Evolutionary conservation across 257 asterid species (phyloP).

Genomic region (Solanum clarkiae): DNA sequence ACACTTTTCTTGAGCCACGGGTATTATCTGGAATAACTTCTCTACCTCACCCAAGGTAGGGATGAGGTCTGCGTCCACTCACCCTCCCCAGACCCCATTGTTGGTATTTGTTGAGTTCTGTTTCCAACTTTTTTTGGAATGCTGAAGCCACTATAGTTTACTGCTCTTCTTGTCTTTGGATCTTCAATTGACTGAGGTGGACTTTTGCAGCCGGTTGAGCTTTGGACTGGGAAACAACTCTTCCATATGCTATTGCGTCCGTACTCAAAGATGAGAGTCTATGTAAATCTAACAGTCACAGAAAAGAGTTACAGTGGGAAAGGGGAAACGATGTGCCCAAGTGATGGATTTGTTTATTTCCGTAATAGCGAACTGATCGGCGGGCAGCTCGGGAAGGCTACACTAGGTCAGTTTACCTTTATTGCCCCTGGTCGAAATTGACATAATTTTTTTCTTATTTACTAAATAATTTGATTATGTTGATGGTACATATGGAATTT

Average conservation of each 20-base stretch:
- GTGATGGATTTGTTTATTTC: slow-evolving; percentile 81
- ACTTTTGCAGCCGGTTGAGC: slow-evolving; percentile 75
- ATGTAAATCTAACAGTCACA: slow-evolving; percentile 63
- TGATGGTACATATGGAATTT: not conserved
- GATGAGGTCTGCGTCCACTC: not conserved
- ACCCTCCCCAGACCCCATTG: not conserved
- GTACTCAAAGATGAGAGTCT: slow-evolving; percentile 66
- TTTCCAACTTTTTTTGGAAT: not conserved
- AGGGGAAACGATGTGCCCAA: slow-evolving; percentile 73
- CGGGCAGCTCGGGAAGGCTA: slow-evolving; percentile 96
- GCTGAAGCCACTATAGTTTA: slow-evolving; percentile 4
- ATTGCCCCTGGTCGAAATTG: not conserved
- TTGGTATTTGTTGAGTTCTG: not conserved
- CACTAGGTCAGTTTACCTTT: slow-evolving; percentile 52
- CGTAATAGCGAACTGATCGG: slow-evolving; percentile 91
- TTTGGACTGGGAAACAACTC: slow-evolving; percentile 96
- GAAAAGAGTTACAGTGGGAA: slow-evolving; percentile 50
- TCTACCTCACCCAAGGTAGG: not conserved
- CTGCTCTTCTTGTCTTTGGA: not conserved
- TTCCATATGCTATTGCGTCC: slow-evolving; percentile 72
- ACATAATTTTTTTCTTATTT: not conserved
- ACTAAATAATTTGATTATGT: not conserved
- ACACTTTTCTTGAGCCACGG: not conserved
- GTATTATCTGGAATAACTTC: not conserved
- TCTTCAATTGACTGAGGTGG: not conserved